Conservation (phyloP, 1,284 basidiomycete species). For the Athelia psychrophila region DNA sequence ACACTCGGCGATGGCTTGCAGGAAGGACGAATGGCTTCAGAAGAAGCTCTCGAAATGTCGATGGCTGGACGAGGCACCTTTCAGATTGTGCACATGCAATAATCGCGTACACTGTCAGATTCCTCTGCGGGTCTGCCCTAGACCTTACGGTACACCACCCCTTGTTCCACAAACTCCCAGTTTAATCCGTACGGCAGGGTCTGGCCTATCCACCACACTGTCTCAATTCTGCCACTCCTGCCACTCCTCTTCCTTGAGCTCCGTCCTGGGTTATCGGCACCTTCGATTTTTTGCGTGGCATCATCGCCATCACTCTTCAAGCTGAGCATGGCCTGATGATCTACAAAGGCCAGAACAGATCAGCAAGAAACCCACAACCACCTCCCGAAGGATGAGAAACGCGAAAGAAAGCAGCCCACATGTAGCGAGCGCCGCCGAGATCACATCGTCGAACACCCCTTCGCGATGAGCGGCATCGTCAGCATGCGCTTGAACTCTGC, state of each 20-base stretch:
- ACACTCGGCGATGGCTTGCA: no score
- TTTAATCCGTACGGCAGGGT: no score
- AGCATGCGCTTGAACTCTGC: constrained; percentile 73
- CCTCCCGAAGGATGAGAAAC: background rate
- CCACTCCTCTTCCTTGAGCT: background rate
- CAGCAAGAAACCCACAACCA: constrained; percentile 1
- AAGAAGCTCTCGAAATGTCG: no score
- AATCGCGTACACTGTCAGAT: no score
- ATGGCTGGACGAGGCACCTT: no score
- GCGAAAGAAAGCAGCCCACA: constrained; percentile 58
- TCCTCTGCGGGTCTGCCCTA: no score
- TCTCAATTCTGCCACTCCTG: background rate
- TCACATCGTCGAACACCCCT: constrained; percentile 85
- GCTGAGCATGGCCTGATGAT: background rate
- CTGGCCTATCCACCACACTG: no score
- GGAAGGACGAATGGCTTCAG: no score
- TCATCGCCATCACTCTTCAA: background rate
- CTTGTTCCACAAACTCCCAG: no score
- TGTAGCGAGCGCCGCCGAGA: constrained; percentile 65
- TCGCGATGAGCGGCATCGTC: constrained; percentile 77
- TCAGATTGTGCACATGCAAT: no score
- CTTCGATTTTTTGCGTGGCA: background rate
- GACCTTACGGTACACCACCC: no score
- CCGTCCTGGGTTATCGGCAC: background rate
- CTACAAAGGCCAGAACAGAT: background rate